phyloP scores from a whole-genome alignment of 768 basidiomycete species.

The Mycena vitilis region DNA sequence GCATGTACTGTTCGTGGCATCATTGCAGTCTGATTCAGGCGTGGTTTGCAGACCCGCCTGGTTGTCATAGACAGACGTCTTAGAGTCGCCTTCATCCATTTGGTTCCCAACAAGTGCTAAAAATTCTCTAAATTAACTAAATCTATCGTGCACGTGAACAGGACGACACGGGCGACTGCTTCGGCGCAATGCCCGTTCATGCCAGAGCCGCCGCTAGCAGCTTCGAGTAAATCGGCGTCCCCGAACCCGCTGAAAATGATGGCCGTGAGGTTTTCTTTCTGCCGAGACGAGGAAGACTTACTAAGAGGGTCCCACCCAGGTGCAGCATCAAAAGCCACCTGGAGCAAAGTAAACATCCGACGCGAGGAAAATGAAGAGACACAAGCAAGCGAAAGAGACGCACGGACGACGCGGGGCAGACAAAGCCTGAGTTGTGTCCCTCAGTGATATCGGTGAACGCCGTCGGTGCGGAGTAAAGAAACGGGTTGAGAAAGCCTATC shows the following conservation, averaged over 20 bases:
- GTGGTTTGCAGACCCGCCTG: too few relatives aligned
- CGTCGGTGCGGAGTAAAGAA: neutral
- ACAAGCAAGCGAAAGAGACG: neutral
- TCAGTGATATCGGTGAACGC: slow-evolving; percentile 5
- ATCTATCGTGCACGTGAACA: too few relatives aligned
- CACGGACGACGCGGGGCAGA: slow-evolving; percentile 13
- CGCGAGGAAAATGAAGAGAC: too few relatives aligned
- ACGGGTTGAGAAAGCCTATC: slow-evolving; percentile 14
- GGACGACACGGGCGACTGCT: too few relatives aligned
- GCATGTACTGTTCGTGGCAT: too few relatives aligned
- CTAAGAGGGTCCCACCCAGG: slow-evolving; percentile 16
- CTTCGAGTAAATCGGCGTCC: neutral
- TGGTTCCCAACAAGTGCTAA: too few relatives aligned
- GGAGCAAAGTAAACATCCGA: neutral
- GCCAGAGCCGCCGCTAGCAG: neutral
- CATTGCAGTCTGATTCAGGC: too few relatives aligned
- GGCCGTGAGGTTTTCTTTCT: neutral
- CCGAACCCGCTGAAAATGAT: neutral
- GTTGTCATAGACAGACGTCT: too few relatives aligned
- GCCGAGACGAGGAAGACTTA: neutral
- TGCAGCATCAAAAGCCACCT: slow-evolving; percentile 14
- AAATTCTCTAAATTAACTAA: too few relatives aligned
- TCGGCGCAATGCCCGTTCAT: too few relatives aligned
- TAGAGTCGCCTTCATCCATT: too few relatives aligned
- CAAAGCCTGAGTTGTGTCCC: slow-evolving; percentile 12